Evolutionary conservation across 805 yeast genomes (phyloP).

Genomic region (Candida cerambycidarum): DNA sequence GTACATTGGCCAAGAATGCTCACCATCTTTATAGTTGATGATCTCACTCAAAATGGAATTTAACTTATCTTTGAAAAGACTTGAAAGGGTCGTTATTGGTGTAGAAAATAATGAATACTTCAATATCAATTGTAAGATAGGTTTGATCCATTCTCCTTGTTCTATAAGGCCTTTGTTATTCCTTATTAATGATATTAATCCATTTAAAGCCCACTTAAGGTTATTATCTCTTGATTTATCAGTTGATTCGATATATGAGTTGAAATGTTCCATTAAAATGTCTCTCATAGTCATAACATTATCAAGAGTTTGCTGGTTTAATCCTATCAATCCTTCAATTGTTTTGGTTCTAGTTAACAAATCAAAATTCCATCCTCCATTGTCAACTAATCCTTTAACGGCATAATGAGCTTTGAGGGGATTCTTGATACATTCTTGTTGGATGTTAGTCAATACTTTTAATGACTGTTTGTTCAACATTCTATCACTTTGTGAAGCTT

Average conservation of each 20-base stretch:
- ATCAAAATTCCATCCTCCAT: constrained; percentile 71
- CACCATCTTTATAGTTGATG: constrained; percentile 42
- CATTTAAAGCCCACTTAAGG: constrained; percentile 63
- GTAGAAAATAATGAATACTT: constrained; percentile 41
- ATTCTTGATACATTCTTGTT: constrained; percentile 34
- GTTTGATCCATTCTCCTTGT: constrained; percentile 23
- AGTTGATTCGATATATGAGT: constrained; percentile 19
- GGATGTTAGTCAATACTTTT: constrained; percentile 45
- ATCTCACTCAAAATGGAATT: constrained; percentile 66
- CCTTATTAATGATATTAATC: constrained; percentile 52
- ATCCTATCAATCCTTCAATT: constrained; percentile 37
- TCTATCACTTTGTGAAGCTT: constrained; percentile 64
- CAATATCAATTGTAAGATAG: constrained; percentile 39
- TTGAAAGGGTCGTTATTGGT: constrained; percentile 25
- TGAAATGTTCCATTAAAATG: constrained; percentile 26
- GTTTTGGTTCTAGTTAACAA: constrained; percentile 72
- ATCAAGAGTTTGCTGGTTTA: constrained; percentile 20
- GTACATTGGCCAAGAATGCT: constrained; percentile 59
- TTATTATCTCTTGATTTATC: constrained; percentile 33
- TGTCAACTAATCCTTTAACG: constrained; percentile 25
- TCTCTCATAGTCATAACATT: constrained; percentile 22
- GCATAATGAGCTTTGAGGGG: constrained; percentile 39
- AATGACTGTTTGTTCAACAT: constrained; percentile 67
- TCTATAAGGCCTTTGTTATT: constrained; percentile 34
- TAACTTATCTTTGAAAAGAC: constrained; percentile 59